phyloP scores from a whole-genome alignment of 352 stramenopile species.

The Aphanomyces astaci region DNA sequence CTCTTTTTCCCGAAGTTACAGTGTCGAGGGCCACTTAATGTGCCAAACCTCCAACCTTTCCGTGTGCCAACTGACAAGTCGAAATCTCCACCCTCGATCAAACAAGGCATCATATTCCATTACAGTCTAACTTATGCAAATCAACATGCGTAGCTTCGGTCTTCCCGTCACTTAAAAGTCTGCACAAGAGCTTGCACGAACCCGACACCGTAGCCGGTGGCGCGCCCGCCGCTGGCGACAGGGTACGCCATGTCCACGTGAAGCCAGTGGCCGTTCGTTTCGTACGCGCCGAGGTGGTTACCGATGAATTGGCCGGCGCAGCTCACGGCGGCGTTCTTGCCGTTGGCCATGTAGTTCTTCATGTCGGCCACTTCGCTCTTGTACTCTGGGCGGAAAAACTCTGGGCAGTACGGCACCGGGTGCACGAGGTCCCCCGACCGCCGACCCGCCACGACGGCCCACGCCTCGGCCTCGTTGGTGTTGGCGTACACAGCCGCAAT shows the following conservation, averaged over 20 bases:
- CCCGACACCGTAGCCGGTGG: conserved; percentile 79
- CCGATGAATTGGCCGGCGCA: conserved; percentile 86
- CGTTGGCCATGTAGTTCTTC: conserved; percentile 84
- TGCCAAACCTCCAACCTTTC: too few relatives aligned
- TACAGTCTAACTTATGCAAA: too few relatives aligned
- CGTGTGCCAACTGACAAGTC: too few relatives aligned
- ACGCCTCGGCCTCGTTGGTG: conserved; percentile 56
- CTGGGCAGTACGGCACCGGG: conserved; percentile 72
- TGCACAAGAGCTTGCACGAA: conserved; percentile 30
- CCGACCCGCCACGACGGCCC: conserved; percentile 43
- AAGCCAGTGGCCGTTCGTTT: conserved; percentile 54
- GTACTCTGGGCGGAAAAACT: conserved; percentile 77
- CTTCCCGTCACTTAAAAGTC: too few relatives aligned
- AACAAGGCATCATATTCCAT: too few relatives aligned
- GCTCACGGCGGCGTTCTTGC: conserved; percentile 59
- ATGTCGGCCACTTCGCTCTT: conserved; percentile 72
- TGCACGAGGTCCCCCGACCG: conserved; percentile 64
- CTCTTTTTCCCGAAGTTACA: too few relatives aligned
- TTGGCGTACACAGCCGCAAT: conserved; percentile 79
- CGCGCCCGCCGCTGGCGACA: conserved; percentile 33
- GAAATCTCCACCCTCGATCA: too few relatives aligned
- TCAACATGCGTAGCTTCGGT: too few relatives aligned
- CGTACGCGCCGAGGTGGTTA: conserved; percentile 53
- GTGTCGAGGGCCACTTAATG: too few relatives aligned
- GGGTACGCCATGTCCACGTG: conserved; percentile 86